Evolutionary conservation across 202 grass and related monocot genomes (phyloP), one percentile per base, ranked within the genome.

Genomic region (Carex arenaria): DNA sequence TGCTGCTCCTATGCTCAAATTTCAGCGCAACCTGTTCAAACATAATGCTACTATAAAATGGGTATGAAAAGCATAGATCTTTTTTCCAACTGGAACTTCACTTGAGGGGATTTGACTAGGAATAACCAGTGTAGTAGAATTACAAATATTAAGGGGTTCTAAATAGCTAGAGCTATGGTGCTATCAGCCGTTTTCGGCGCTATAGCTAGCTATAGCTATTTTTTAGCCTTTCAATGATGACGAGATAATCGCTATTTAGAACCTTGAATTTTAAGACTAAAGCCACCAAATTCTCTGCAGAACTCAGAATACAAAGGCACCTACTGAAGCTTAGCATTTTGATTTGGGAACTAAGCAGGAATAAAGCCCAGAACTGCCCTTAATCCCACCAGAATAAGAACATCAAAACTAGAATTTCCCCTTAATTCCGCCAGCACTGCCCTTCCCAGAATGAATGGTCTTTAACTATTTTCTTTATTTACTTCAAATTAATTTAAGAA

Each of bases 1-100:
- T 97, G 84, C 94, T 97, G 73, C 78, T 97, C 28, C 94, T 86
- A 66, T 97, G 94, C 80, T 97, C 94, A 60, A 97, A 82, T 88
- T 97, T 97, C 83, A 97, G 81, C 0, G 94, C 94, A 2, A 97
- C 92, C 94, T 94, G 85, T 47, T 89, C 30, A 86, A 49, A 62
- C 51, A 23, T 71, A 5, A 63, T 36, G 43, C 59, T 23, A 11
- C 4, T 72, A 62, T 84, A 75, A 23, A 56, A 64, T 74, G 42
- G 7, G 52, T 68, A 38, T 19, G 53, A 57, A 74, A 53, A 28
- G 70, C 7, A 23, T 53, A 30, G 38, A 72, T 28, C 53, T 53
- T 15, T 57, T 14, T 15, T 57, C 28, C 5, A 10, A 57, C 7
- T 8, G 30, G 73, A 38, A 59, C 73, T 78, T 78, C 17, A 19